phyloP scores from a whole-genome alignment of 352 stramenopile genomes.

The Aphanomyces cochlioides region DNA sequence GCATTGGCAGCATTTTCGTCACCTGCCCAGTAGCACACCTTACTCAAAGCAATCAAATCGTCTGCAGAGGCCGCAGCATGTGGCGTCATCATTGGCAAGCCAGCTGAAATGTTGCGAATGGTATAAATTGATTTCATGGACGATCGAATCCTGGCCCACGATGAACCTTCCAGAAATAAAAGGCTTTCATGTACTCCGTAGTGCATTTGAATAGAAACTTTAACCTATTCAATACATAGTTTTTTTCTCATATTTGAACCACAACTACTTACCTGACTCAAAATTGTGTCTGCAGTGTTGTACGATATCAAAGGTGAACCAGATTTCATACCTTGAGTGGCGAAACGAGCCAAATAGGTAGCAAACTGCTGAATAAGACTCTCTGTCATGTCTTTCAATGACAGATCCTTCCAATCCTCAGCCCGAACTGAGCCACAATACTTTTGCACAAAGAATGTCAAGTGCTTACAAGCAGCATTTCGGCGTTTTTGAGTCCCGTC shows the following conservation, averaged over 20 bases:
- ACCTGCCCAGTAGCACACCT: neutral
- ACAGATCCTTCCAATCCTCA: too few relatives aligned
- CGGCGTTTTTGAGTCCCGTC: too few relatives aligned
- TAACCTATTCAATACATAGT: neutral
- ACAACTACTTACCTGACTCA: neutral
- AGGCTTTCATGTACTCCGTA: neutral
- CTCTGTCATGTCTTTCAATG: too few relatives aligned
- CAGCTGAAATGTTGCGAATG: neutral
- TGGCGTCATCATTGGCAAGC: neutral
- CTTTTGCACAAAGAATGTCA: too few relatives aligned
- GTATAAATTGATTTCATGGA: neutral
- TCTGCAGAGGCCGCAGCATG: neutral
- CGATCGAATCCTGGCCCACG: too few relatives aligned
- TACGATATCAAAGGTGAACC: neutral
- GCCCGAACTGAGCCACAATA: too few relatives aligned
- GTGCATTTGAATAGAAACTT: neutral
- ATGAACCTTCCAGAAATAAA: neutral
- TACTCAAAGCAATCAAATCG: conserved; percentile 2
- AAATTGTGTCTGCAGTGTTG: neutral
- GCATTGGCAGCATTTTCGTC: too few relatives aligned
- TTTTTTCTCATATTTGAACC: too few relatives aligned
- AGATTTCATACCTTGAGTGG: neutral
- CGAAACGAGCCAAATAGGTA: neutral
- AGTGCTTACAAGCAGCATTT: too few relatives aligned
- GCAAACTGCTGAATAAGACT: neutral